Evolutionary conservation across 2,329 filamentous ascomycete genomes (phyloP).

Genomic region (Pestalotiopsis sp.): DNA sequence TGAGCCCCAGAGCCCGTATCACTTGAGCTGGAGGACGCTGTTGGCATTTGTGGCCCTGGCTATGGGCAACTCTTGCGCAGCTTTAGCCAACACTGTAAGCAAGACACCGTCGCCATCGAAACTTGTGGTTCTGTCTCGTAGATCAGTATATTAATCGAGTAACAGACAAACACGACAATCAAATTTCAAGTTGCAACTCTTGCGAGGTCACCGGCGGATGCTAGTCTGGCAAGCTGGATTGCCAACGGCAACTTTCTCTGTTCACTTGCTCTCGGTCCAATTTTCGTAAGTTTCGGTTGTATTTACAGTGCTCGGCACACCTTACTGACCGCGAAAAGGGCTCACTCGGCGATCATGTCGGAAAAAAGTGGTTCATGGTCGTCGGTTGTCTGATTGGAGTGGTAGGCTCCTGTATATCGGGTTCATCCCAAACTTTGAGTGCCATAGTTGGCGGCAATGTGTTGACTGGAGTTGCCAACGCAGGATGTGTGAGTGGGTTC

Average conservation of each 20-base stretch:
- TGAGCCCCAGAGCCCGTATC: slow-evolving; percentile 1
- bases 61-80: slow-evolving; percentile 10
- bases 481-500: background rate
- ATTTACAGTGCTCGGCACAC: background rate
- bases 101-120: background rate
- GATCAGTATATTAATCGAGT: too few species aligned
- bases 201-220: slow-evolving; percentile 2
- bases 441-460: slow-evolving; percentile 5
- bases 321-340: background rate
- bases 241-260: slow-evolving; percentile 7
- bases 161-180: slow-evolving; percentile 8
- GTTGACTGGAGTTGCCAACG: slow-evolving; percentile 6
- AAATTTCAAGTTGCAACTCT: slow-evolving; percentile 1
- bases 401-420: slow-evolving; percentile 5
- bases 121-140: too few species aligned
- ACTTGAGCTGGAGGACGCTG: slow-evolving; percentile 4
- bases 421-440: background rate
- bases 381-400: slow-evolving; percentile 6
- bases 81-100: slow-evolving; percentile 6
- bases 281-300: background rate
- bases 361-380: slow-evolving; percentile 10
- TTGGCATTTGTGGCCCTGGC: slow-evolving; percentile 6
- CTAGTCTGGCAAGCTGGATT: slow-evolving; percentile 7
- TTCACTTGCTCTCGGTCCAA: slow-evolving; percentile 7
- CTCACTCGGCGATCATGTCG: slow-evolving; percentile 4